Evolutionary conservation across 768 basidiomycete genomes (phyloP), one percentile per base, ranked within the genome.

Genomic region (Psilocybe subaeruginosa): DNA sequence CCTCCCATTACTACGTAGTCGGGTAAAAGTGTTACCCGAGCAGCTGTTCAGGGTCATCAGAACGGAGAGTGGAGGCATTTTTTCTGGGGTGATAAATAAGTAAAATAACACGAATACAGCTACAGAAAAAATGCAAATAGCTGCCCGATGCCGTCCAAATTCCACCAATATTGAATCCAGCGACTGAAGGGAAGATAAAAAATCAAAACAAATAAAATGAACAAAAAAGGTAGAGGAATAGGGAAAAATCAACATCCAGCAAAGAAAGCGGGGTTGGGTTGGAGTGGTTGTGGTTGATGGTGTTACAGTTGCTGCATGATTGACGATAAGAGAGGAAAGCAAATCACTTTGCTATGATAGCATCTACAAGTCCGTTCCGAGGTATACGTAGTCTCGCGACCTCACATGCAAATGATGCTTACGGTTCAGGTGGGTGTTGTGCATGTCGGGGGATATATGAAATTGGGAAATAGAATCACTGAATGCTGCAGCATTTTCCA

Each of bases 401-500:
- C 49, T 51, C 41, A 27, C 48, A 56, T 2, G 55, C 19, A 45
- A 33, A 23, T 23, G 16, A 41, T n/a, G 48, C 4, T 33, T 39
- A 29, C 27, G 37, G 19, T 17, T 33, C 14, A 35, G 46, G 50
- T 52, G 62, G 35, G 23, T 48, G 48, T 37, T 45, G 54, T 50
- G 59, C 12, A 33, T 50, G 35, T 23, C 23, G 50, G 12, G 48
- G 35, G 39, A 54, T 41, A 58, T 45, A 54, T 49, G 46, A 46
- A 43, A 52, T 54, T 23, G 41, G 49, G 33, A 12, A n/a, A 57
- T 30, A 23, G 23, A 35, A 30, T 66, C 60, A 90, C 78, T 89
- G 88, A 65, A 90, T 76, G 29, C 78, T 80, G 77, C 88, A 90
- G 62, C 87, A 88, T 64, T 80, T 82, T 54, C 77, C 82, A 69